phyloP scores from a whole-genome alignment of 2,329 filamentous ascomycete species.

The Talaromyces rugulosus region DNA sequence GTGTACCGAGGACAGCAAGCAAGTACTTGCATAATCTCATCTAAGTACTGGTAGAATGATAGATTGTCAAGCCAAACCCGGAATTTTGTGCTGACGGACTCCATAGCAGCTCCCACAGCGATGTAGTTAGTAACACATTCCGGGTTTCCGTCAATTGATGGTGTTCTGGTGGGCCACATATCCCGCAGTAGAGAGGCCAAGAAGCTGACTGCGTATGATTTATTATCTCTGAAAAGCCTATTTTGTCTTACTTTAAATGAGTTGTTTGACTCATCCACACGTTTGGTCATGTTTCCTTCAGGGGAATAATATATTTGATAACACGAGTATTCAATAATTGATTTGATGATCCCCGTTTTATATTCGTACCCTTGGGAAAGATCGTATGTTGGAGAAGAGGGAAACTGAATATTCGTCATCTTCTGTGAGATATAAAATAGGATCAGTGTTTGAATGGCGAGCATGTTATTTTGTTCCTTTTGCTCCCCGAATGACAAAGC shows the following conservation, averaged over 20 bases:
- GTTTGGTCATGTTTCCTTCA: neutral
- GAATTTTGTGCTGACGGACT: neutral
- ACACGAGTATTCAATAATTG: neutral
- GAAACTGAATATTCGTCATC: neutral
- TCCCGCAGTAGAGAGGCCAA: neutral
- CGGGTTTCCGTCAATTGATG: neutral
- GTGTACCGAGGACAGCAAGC: neutral
- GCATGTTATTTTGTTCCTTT: neutral
- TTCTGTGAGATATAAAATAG: neutral
- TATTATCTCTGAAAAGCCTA: neutral
- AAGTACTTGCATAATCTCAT: neutral
- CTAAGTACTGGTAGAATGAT: slow-evolving; percentile 3
- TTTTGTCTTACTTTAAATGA: neutral
- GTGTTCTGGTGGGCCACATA: neutral
- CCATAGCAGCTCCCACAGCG: neutral
- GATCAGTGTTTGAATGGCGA: neutral
- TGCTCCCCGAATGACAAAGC: neutral
- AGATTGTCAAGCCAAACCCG: neutral
- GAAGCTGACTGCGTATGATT: neutral
- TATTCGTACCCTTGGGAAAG: neutral
- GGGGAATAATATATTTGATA: neutral
- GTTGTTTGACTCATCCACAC: neutral
- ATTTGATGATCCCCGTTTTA: neutral
- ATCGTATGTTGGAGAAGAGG: neutral
- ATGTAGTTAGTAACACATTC: neutral